These are phyloP conservation scores for Penicillium steckii DNA, from an alignment of 495 filamentous ascomycete species.

Conservation along the genomic window DNA sequence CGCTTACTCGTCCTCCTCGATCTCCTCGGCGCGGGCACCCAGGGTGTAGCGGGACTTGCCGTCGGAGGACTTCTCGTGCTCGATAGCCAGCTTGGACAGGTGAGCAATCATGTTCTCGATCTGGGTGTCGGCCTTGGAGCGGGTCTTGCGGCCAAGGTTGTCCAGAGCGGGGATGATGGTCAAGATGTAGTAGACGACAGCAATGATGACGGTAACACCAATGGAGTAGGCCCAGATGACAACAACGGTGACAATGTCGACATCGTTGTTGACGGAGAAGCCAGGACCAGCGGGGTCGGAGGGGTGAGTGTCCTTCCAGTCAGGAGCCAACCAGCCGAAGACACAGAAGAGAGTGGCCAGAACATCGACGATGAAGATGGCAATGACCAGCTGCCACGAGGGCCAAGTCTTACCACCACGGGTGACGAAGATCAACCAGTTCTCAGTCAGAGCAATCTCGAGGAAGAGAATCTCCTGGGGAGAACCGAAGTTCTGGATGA, in stretches of 20 bases:
- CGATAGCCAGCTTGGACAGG: conserved; percentile 71
- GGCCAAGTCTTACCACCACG: conserved; percentile 70
- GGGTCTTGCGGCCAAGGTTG: conserved; percentile 78
- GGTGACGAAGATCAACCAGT: conserved; percentile 80
- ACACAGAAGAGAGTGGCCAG: conserved; percentile 70
- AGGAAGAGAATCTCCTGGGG: conserved; percentile 74
- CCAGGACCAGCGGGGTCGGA: conserved; percentile 29
- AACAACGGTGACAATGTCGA: conserved; percentile 74
- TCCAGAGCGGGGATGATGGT: conserved; percentile 65
- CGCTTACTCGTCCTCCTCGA: conserved; percentile 67
- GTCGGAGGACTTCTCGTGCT: conserved; percentile 60
- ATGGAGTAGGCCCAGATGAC: conserved; percentile 78
- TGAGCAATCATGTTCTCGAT: conserved; percentile 80
- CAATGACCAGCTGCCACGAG: conserved; percentile 69
- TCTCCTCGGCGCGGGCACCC: conserved; percentile 58
- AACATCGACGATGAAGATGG: conserved; percentile 70
- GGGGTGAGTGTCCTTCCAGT: conserved; percentile 44
- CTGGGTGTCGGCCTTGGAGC: conserved; percentile 67
- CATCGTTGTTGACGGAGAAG: conserved; percentile 59
- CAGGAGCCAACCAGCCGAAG: conserved; percentile 67
- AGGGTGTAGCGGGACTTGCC: conserved; percentile 61
- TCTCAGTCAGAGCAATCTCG: conserved; percentile 71
- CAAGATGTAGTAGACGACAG: conserved; percentile 74
- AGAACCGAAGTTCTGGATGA: conserved; percentile 70
- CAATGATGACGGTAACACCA: conserved; percentile 74